Base-by-base conservation (phyloP, 768 basidiomycete species). In the Russula lepida region DNA sequence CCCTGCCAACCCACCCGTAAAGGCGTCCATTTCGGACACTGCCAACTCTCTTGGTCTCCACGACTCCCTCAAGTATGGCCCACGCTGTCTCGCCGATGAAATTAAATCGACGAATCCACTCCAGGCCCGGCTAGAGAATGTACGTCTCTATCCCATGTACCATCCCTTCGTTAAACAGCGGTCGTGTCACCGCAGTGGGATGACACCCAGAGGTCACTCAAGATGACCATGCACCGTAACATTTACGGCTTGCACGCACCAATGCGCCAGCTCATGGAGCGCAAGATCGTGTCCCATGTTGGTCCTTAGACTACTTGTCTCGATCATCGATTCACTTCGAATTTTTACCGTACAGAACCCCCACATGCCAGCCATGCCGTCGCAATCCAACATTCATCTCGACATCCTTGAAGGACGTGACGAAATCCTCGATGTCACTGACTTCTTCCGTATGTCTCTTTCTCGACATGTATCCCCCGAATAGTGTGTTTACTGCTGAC, bases 361-460 rank as follows among this genome's bases (percentile, higher is more conserved):
- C 3, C 85, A 84, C 64, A 81, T 89, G 74, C 80, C 88, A 17
- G 81, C 77, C 41, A 71, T 85, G 66, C 76, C 80, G 17, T 81
- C 80, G 17, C 81, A 80, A 54, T 84, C 85, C 12, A 97, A 98
- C 74, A 70, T 98, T 41, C 87, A 91, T 65, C 82, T 95, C 28
- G 95, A 99, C 71, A 90, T 98, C 67, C 74, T 99, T 60, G 89
- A 90, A 84, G 95, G 95, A 49, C 84, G 87, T 41, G 95, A 99
- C 69, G 92, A 97, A 72, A 78, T 74, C 25, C 78, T 99, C 57
- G 86, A 88, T 28, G 80, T 85, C 4, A 74, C 75, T 2, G 95
- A 98, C 70, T 79, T 95, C 66, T 89, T 98, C 41, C 85, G 93
- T 85, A 67, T 48, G 82, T 74, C 39, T 47, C 52, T 46, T 25